Conservation (phyloP, 2,329 filamentous ascomycete species). For the Zasmidium angulare region DNA sequence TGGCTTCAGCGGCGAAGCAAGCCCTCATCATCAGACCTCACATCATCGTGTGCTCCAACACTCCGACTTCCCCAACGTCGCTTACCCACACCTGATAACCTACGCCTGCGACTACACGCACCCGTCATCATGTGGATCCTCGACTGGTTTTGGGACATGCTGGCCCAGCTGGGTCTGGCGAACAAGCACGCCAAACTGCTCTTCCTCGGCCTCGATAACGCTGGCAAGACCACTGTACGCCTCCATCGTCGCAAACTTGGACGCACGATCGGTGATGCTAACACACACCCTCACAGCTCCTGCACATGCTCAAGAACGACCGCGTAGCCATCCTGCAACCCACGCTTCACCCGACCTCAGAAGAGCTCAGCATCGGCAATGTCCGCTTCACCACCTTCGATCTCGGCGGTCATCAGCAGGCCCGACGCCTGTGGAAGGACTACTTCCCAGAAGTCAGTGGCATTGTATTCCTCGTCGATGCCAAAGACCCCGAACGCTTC, state of each 20-base stretch:
- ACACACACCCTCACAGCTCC: conserved; percentile 45
- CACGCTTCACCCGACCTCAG: conserved; percentile 87
- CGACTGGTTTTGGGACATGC: conserved; percentile 94
- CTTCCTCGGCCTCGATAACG: conserved; percentile 91
- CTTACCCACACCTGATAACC: neutral
- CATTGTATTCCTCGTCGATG: conserved; percentile 96
- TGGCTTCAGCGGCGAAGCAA: neutral
- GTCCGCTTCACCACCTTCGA: conserved; percentile 83
- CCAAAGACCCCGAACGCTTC: conserved; percentile 95
- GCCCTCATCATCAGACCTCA: neutral
- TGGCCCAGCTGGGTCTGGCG: conserved; percentile 80
- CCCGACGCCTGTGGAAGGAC: conserved; percentile 91
- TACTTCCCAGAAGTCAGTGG: conserved; percentile 96
- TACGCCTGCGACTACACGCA: neutral
- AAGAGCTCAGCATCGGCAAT: conserved; percentile 89
- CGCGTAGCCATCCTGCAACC: conserved; percentile 87
- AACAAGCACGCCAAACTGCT: conserved; percentile 97
- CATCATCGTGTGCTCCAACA: neutral
- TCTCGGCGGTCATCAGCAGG: conserved; percentile 90
- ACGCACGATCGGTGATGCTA: neutral
- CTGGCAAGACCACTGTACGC: conserved; percentile 77
- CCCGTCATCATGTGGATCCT: conserved; percentile 74
- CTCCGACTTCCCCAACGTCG: neutral
- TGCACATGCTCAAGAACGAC: conserved; percentile 98
- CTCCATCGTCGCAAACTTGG: neutral